Conservation (phyloP, 116 monocot genomes). For the Iris pallida region DNA sequence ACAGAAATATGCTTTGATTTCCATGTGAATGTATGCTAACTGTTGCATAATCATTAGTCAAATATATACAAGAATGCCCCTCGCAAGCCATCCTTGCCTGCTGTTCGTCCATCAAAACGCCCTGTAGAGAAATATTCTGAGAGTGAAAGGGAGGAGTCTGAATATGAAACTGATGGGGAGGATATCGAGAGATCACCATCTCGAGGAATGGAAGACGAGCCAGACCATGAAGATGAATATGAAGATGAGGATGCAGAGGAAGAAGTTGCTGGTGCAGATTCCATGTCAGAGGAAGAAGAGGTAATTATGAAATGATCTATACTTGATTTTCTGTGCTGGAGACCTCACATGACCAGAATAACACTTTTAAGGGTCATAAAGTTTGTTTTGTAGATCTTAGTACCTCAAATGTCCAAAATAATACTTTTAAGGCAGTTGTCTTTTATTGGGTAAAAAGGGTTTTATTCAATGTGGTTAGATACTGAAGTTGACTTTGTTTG, state of each 20-base stretch:
- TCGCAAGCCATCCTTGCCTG: slow-evolving; percentile 41
- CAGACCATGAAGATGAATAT: slow-evolving; percentile 82
- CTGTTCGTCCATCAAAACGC: slow-evolving; percentile 43
- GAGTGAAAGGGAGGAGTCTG: slow-evolving; percentile 88
- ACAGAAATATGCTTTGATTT: slow-evolving; percentile 7
- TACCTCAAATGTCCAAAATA: too few relatives aligned
- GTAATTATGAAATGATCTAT: background rate
- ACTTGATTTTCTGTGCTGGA: too few relatives aligned
- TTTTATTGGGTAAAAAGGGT: too few relatives aligned
- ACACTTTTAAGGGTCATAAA: too few relatives aligned
- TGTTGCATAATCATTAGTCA: slow-evolving; percentile 28
- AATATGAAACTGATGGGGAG: slow-evolving; percentile 95
- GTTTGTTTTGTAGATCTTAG: too few relatives aligned
- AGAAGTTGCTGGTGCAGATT: slow-evolving; percentile 40
- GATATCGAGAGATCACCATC: slow-evolving; percentile 54
- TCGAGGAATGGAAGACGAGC: slow-evolving; percentile 26
- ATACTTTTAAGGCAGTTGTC: too few relatives aligned
- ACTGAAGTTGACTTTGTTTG: too few relatives aligned
- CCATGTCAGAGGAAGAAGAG: slow-evolving; percentile 65
- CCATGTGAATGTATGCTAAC: background rate
- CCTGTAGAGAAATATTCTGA: slow-evolving; percentile 62
- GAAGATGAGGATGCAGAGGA: slow-evolving; percentile 79
- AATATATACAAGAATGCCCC: slow-evolving; percentile 34
- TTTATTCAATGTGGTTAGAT: too few relatives aligned
- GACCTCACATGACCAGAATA: too few relatives aligned